Base-by-base conservation (phyloP, 371 early-diverging fungal genomes). In the Circinella umbellata region DNA sequence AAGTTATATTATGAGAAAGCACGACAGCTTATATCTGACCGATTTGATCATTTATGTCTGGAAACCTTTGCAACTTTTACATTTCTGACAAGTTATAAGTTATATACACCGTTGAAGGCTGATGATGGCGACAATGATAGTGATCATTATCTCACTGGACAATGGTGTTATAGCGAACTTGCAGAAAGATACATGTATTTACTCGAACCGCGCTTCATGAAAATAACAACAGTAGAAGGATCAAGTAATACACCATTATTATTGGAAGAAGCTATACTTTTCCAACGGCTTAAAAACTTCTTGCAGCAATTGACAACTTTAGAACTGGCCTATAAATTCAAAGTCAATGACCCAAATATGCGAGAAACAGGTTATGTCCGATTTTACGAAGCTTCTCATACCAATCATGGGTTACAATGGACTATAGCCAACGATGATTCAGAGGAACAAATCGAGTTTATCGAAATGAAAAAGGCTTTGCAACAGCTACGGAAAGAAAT, bases 11-110 rank as follows among this genome's bases (percentile, higher is more conserved):
- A 63, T 57, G 53, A 38, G 13, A 60, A 39, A 15, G 69, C 69
- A 17, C 51, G 57, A 10, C 55, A 55, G 10, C 62, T 62, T 18
- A 37, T 69, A 34, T 62, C 61, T 27, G 69, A 69, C 17, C 37
- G 57, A 27, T 69, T 69, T 34, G 69, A 69, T 27, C 59, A 63
- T 13, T 18, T 38, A n/a, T 62, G 63, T 39, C 38, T 69, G 7
- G 69, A 69, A n/a, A 69, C 54, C 6, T 63, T 69, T 62, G 65
- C 65, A 17, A 64, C 65, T 4, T 64, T 17, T 53, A 53, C 53
- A 15, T 64, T 64, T 18, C 18, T 64, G 36, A 34, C 35, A 11
- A 34, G 34, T 13, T 57, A 57, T n/a, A 57, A 27, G 27, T 27
- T 57, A 57, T 34, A 57, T 27, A 51, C 51, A 51, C 8, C 27